phyloP scores from a whole-genome alignment of 495 filamentous ascomycete species.

The Penicillium pancosmium region DNA sequence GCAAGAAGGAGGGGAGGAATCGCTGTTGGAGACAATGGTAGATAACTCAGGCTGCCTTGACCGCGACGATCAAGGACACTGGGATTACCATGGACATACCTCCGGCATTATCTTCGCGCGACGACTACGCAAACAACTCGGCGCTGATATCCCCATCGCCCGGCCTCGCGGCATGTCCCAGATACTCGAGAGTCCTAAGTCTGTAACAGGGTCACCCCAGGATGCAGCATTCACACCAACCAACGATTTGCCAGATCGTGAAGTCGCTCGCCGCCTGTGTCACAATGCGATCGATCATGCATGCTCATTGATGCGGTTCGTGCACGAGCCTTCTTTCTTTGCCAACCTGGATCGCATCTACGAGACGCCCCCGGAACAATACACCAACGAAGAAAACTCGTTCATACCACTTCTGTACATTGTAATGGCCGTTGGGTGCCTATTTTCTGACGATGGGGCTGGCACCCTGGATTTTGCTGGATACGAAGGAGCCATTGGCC shows the following conservation, averaged over 20 bases:
- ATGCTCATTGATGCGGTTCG: slow-evolving; percentile 77
- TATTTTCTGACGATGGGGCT: slow-evolving; percentile 65
- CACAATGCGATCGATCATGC: slow-evolving; percentile 81
- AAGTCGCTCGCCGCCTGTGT: slow-evolving; percentile 68
- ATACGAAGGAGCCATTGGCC: slow-evolving; percentile 73
- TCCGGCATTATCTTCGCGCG: slow-evolving; percentile 87
- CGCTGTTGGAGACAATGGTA: slow-evolving; percentile 92
- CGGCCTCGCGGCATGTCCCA: slow-evolving; percentile 42
- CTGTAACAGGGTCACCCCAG: slow-evolving; percentile 62
- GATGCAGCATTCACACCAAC: slow-evolving; percentile 55
- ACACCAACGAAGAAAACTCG: slow-evolving; percentile 71
- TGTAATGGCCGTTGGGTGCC: slow-evolving; percentile 81
- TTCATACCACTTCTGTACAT: slow-evolving; percentile 85
- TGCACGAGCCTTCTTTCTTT: slow-evolving; percentile 89
- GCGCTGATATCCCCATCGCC: slow-evolving; percentile 52
- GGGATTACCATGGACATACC: slow-evolving; percentile 93
- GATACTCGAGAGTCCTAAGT: slow-evolving; percentile 73
- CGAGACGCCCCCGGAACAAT: slow-evolving; percentile 67
- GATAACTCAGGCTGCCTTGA: slow-evolving; percentile 86
- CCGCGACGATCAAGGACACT: slow-evolving; percentile 86
- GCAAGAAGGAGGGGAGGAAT: slow-evolving; percentile 60
- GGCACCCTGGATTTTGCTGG: slow-evolving; percentile 54
- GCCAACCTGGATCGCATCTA: slow-evolving; percentile 79
- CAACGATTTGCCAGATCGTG: slow-evolving; percentile 70
- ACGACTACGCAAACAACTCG: slow-evolving; percentile 83